phyloP scores from a whole-genome alignment of 495 filamentous ascomycete genomes.

The Saxophila tyrrhenica region DNA sequence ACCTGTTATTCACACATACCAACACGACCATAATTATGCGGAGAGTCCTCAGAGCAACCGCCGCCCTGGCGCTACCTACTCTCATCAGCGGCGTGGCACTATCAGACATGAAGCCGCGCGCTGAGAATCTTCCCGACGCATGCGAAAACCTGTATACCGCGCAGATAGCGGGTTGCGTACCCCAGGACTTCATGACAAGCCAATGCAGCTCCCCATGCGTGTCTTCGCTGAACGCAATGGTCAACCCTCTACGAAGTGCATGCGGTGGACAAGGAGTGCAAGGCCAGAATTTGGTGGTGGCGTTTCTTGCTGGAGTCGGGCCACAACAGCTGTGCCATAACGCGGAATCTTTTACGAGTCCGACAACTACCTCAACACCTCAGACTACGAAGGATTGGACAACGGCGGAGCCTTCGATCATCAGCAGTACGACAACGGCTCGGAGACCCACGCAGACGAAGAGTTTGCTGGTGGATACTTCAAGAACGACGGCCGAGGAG shows the following conservation, averaged over 20 bases:
- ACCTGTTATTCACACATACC: not conserved
- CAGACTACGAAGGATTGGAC: not conserved
- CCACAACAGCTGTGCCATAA: conserved; percentile 10
- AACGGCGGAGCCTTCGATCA: not conserved
- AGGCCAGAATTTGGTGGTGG: conserved; percentile 10
- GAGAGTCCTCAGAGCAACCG: not conserved
- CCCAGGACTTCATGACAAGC: conserved; percentile 23
- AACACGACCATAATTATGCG: not conserved
- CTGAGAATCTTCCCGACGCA: conserved; percentile 4
- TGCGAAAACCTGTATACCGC: conserved; percentile 18
- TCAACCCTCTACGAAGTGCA: conserved; percentile 12
- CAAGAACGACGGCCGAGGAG: not conserved
- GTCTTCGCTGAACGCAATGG: conserved; percentile 22
- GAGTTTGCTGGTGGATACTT: not conserved
- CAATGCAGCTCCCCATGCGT: conserved; percentile 27
- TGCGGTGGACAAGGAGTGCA: conserved; percentile 16
- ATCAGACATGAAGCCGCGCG: conserved; percentile 17
- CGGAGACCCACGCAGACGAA: not conserved
- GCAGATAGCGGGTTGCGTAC: conserved; percentile 23
- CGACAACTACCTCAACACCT: not conserved
- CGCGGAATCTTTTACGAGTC: not conserved
- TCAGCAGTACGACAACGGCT: not conserved
- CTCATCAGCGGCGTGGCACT: conserved; percentile 6
- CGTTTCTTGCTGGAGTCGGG: conserved; percentile 10
- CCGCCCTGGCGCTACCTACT: conserved; percentile 11